Conservation (phyloP, 2,329 filamentous ascomycete species). For the Botryotinia calthae region DNA sequence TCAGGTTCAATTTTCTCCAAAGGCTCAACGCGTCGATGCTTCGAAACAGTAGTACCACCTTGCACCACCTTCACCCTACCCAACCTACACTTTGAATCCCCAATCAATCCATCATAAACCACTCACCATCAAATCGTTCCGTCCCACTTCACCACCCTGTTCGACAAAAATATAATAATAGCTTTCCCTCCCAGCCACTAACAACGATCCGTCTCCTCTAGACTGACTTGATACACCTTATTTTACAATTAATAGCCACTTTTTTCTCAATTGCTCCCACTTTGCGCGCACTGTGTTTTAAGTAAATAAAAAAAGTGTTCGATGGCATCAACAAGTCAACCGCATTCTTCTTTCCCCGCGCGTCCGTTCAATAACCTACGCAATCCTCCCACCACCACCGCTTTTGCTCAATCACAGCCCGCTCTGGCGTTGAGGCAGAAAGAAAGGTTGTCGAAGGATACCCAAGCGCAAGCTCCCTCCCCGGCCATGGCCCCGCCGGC, state of each 20-base stretch:
- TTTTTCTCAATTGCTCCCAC: constrained; percentile 11
- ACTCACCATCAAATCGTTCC: constrained; percentile 1
- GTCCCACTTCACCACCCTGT: constrained; percentile 15
- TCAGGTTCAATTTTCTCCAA: background rate
- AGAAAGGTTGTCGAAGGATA: constrained; percentile 32
- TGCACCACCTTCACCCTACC: background rate
- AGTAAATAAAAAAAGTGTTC: constrained; percentile 3
- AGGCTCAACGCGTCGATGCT: constrained; percentile 13
- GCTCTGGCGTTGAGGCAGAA: constrained; percentile 35
- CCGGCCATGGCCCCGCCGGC: constrained; percentile 20
- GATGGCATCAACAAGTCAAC: constrained; percentile 46
- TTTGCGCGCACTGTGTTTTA: constrained; percentile 1
- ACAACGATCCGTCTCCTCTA: background rate
- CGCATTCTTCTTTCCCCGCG: constrained; percentile 52
- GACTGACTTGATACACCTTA: constrained; percentile 5
- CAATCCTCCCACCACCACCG: constrained; percentile 31
- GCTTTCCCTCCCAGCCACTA: constrained; percentile 4
- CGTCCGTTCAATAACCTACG: constrained; percentile 40
- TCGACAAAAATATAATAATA: constrained; percentile 14
- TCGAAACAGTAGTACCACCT: background rate
- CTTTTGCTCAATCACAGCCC: constrained; percentile 39
- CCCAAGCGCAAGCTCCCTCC: constrained; percentile 19
- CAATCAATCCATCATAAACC: constrained; percentile 6
- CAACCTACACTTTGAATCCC: background rate
- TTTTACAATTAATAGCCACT: constrained; percentile 7